These are phyloP conservation scores for Anethum foeniculum DNA, from an alignment of 140 eudicot genomes.

Conservation along the genomic window DNA sequence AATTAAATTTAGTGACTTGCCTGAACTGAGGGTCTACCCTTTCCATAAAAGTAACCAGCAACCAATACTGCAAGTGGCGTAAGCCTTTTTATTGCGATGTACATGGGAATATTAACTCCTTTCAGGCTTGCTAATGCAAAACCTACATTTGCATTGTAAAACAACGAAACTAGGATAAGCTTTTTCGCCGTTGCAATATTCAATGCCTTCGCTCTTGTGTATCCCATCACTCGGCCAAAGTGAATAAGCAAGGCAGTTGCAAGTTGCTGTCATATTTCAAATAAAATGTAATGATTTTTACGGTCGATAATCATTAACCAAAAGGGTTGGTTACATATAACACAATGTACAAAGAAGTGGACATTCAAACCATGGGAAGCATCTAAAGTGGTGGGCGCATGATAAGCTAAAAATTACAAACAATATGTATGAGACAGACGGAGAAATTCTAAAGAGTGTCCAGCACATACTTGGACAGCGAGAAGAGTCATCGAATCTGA, in stretches of 20 bases:
- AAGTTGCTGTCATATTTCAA: conserved; percentile 55
- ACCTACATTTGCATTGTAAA: conserved; percentile 90
- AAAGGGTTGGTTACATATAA: not conserved
- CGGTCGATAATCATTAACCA: not conserved
- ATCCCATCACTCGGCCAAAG: conserved; percentile 69
- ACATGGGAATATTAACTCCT: conserved; percentile 99
- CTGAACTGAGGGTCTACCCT: conserved; percentile 77
- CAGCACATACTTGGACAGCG: conserved; percentile 51
- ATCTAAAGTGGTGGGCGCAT: not conserved
- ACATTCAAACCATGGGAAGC: not conserved
- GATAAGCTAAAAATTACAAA: not conserved
- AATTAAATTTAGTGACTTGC: conserved; percentile 23
- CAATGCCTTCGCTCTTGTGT: conserved; percentile 64
- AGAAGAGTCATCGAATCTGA: conserved; percentile 83
- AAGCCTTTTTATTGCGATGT: conserved; percentile 89
- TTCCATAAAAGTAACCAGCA: conserved; percentile 77
- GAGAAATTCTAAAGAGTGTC: not conserved
- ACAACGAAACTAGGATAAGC: conserved; percentile 70
- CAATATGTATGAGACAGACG: not conserved
- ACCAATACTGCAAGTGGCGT: conserved; percentile 84
- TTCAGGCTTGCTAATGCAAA: conserved; percentile 97
- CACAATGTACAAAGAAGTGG: too few relatives aligned
- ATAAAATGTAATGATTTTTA: not conserved
- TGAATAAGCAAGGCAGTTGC: conserved; percentile 85
- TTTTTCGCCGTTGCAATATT: conserved; percentile 74